Evolutionary conservation across 2,329 filamentous ascomycete species (phyloP), one percentile per base, ranked within the genome.

Genomic region (Trichoderma citrinoviride): DNA sequence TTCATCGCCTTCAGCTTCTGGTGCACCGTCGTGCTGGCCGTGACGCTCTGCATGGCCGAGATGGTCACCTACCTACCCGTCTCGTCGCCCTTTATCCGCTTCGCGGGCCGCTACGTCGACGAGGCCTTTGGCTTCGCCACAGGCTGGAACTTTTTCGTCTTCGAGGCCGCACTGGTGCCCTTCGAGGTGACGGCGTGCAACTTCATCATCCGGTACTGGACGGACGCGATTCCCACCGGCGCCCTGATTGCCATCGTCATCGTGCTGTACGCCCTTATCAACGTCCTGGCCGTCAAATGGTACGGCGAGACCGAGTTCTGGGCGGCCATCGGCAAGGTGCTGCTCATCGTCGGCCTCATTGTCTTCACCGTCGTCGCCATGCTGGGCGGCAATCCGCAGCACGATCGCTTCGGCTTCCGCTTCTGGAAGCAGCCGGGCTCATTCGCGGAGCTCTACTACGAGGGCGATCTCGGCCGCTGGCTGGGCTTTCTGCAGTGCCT

Each of bases 361-460:
- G 71, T 87, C 68, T 93, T 91, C 78, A 94, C 92, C 2, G 92
- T 96, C 72, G 83, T 96, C 68, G 86, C 87, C 68, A 94, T 95
- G 88, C 78, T 95, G 1, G 92, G 92, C 7, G 92, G 90, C 3
- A 95, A 94, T 69, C 92, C 92, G 0, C 74, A 87, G 0, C 80
- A 85, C 43, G 89, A 93, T 69, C 80, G 85, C 0, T 91, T 91
- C 67, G 91, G 91, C 0, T 94, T 94, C 73, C 83, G 75, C 0
- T 87, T 84, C 74, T 90, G 87, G 86, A 79, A 82, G 3, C 78
- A 85, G 0, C 91, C 90, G 0, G 91, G 91, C 1, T 81, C 90
- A 0, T 93, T 94, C 73, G 83, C 84, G 3, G 83, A 88, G 67
- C 82, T 88, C 54, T 87, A 90, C 72, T 84, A 82, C 40, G 80